Percentiles rank a stretch among this genome's conserved stretches.
These are phyloP conservation scores for Mercurialis annua DNA, from an alignment of 345 rosid species.

Conservation along the genomic window DNA sequence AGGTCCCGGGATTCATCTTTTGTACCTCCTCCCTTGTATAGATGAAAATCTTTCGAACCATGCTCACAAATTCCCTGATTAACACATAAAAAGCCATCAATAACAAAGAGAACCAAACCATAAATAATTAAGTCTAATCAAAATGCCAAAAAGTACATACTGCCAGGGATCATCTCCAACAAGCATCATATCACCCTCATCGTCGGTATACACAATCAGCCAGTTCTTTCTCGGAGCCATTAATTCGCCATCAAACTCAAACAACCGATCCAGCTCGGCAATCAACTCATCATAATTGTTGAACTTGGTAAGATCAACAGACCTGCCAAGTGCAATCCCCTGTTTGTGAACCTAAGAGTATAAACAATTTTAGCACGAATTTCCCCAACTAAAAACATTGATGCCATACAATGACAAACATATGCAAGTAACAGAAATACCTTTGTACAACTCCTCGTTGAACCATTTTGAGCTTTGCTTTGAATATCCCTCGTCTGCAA, in stretches of 20 bases:
- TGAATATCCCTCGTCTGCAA: conserved; percentile 35
- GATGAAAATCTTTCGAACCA: conserved; percentile 48
- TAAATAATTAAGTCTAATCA: too few relatives aligned
- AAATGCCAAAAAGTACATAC: conserved; percentile 28
- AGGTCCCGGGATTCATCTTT: conserved; percentile 37
- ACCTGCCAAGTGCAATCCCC: conserved; percentile 52
- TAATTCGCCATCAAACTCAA: conserved; percentile 54
- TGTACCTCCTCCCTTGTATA: conserved; percentile 50
- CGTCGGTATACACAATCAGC: conserved; percentile 51
- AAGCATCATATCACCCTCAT: conserved; percentile 59
- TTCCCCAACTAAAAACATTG: not conserved
- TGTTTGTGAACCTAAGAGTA: conserved; percentile 50
- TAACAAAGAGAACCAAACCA: not conserved
- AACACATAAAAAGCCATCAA: not conserved
- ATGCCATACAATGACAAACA: not conserved
- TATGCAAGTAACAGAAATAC: conserved; percentile 17
- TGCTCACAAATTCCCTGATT: conserved; percentile 52
- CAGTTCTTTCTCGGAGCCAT: conserved; percentile 37
- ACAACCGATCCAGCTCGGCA: conserved; percentile 45
- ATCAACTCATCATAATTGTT: conserved; percentile 42
- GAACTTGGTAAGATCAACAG: conserved; percentile 50
- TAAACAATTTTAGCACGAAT: not conserved
- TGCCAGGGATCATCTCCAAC: conserved; percentile 66
- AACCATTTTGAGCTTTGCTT: conserved; percentile 33
- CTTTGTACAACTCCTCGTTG: conserved; percentile 50